phyloP scores from a whole-genome alignment of 768 basidiomycete species.

The Cystobasidium ongulense region DNA sequence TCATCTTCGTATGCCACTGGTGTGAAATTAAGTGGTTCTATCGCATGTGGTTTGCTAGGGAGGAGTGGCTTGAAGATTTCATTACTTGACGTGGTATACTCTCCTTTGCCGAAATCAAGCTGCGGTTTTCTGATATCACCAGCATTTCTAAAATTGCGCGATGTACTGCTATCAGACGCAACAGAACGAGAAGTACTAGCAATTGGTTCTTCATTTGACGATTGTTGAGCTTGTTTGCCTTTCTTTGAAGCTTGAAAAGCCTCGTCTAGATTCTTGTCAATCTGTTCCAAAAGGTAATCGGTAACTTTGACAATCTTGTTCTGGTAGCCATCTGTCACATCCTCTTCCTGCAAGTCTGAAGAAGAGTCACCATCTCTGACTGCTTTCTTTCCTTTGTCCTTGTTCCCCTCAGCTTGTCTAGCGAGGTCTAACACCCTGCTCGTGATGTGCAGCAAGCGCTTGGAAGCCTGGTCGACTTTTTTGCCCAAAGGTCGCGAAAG shows the following conservation, averaged over 20 bases:
- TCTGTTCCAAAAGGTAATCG: slow-evolving; percentile 75
- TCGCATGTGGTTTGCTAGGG: slow-evolving; percentile 69
- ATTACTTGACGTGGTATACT: slow-evolving; percentile 54
- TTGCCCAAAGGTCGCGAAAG: slow-evolving; percentile 63
- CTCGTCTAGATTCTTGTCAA: slow-evolving; percentile 75
- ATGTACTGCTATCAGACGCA: slow-evolving; percentile 14
- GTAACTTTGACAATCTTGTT: slow-evolving; percentile 68
- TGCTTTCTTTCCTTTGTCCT: slow-evolving; percentile 53
- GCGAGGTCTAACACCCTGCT: slow-evolving; percentile 58
- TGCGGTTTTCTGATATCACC: slow-evolving; percentile 75
- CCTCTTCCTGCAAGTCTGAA: slow-evolving; percentile 49
- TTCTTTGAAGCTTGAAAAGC: slow-evolving; percentile 61
- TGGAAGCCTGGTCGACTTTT: slow-evolving; percentile 63
- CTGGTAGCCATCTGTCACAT: slow-evolving; percentile 79
- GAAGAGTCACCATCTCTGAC: slow-evolving; percentile 47
- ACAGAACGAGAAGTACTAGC: slow-evolving; percentile 37
- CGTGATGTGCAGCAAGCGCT: slow-evolving; percentile 58
- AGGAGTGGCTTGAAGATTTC: slow-evolving; percentile 63
- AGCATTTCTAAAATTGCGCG: slow-evolving; percentile 57
- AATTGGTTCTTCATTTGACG: slow-evolving; percentile 31
- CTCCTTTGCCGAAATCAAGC: slow-evolving; percentile 55
- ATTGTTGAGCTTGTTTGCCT: slow-evolving; percentile 41
- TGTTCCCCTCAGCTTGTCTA: slow-evolving; percentile 32
- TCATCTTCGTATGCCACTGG: slow-evolving; percentile 40
- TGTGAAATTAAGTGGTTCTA: slow-evolving; percentile 67